Base-by-base conservation (phyloP, 2,329 filamentous ascomycete species). In the Colletotrichum tropicale region DNA sequence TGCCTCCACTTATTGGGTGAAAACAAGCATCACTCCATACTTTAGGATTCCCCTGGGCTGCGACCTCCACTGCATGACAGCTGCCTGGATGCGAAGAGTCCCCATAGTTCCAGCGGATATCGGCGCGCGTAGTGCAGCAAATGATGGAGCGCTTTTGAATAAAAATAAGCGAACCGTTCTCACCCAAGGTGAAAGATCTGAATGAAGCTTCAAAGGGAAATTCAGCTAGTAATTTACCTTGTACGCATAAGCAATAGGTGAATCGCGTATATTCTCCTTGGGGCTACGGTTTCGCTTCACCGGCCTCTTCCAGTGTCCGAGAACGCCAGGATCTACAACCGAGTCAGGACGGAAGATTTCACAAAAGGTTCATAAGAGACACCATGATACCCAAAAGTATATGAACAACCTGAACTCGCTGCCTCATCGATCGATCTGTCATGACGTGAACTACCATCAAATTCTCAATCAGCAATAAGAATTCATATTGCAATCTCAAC, bases 31-130 rank as follows among this genome's bases (percentile, higher is more conserved):
- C 36, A 43, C 16, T 43, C 36, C 8, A 43, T 43, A 43, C 16
- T 0, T 43, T 18, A 9, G 36, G 4, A 18, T 3, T 18, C 16
- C 36, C 16, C 36, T 43, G 16, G 8, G 16, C 16, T 43, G 36
- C 2, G 36, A 43, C 9, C 36, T 43, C 8, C 36, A 18, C 36
- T 1, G 2, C 2, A 18, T 18, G 0, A 43, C 16, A 3, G 36
- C 36, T 43, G 5, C 36, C 16, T n/a, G 36, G 16, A 16, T n/a
- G 36, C 16, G 16, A 43, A 10, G 2, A 43, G 36, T 43, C 16
- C 36, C 36, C 36, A 43, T 4, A 18, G 36, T 43, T 2, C 36
- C 36, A 43, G 16, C 1, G 36, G 16, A 38, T 38, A 18, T 38
- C 7, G 36, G 36, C 16, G 2, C 16, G 38, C 5, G 0, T 18